Conservation (phyloP, 345 rosid genomes). For the Citrus unshiu region DNA sequence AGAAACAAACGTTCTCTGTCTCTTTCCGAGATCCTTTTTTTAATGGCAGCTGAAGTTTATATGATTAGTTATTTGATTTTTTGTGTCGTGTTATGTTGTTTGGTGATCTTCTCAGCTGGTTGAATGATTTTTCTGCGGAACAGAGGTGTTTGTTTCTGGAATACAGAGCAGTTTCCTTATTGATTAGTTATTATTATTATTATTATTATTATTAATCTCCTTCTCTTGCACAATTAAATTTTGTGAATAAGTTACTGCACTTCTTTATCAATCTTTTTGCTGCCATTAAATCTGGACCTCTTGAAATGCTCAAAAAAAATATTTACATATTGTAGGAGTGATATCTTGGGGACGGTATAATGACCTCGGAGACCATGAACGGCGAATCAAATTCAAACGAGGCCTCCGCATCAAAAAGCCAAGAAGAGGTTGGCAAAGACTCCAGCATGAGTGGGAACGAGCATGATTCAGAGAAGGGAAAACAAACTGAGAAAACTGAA, state of each 20-base stretch:
- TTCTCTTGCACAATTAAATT: not conserved
- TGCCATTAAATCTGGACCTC: not conserved
- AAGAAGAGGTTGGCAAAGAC: conserved; percentile 25
- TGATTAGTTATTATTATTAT: no score
- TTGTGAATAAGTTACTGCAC: no score
- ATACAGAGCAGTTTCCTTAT: not conserved
- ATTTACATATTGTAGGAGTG: not conserved
- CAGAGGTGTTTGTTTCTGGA: not conserved
- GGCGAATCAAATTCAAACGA: conserved; percentile 21
- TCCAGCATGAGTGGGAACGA: conserved; percentile 11
- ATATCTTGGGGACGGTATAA: conserved; percentile 9
- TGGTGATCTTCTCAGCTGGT: not conserved
- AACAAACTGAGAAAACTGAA: conserved; percentile 46
- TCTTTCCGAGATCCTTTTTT: not conserved
- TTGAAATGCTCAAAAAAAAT: not conserved
- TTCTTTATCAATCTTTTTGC: no score
- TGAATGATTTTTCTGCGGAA: not conserved
- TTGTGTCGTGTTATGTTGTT: not conserved
- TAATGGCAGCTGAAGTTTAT: not conserved
- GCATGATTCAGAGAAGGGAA: conserved; percentile 23
- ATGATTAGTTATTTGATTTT: not conserved
- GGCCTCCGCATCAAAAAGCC: conserved; percentile 43
- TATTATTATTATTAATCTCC: no score
- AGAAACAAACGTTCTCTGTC: not conserved
- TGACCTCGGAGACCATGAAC: conserved; percentile 28